Percentiles rank a stretch among this genome's conserved stretches.
Conservation (phyloP, 768 basidiomycete species). For the Boletellus emodensis region DNA sequence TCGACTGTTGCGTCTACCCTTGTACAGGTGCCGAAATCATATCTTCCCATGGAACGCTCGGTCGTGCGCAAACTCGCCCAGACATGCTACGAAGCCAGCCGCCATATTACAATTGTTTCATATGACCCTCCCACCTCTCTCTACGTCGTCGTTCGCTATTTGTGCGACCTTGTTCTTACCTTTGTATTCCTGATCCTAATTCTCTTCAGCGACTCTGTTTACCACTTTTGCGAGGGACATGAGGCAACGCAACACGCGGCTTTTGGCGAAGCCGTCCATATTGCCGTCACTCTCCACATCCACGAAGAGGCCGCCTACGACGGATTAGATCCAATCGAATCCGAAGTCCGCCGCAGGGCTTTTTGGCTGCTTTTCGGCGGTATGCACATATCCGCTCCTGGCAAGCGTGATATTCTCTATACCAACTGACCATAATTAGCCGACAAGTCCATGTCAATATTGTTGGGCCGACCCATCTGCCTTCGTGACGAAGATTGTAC, state of each 20-base stretch:
- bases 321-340: conserved; percentile 80
- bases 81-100: conserved; percentile 77
- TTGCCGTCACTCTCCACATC: conserved; percentile 77
- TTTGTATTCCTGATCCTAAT: conserved; percentile 5
- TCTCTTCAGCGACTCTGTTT: conserved; percentile 63
- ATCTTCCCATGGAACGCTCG: conserved; percentile 80
- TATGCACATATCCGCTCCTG: conserved; percentile 31
- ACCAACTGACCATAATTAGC: conserved; percentile 39
- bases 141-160: conserved; percentile 85
- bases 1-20: conserved; percentile 83
- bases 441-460: conserved; percentile 86
- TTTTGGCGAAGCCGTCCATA: conserved; percentile 82
- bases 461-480: conserved; percentile 80
- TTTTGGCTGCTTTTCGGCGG: conserved; percentile 92
- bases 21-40: conserved; percentile 84
- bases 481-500: conserved; percentile 90
- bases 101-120: conserved; percentile 73
- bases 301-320: conserved; percentile 85
- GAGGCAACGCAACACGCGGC: conserved; percentile 85
- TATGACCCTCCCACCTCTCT: conserved; percentile 83
- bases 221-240: conserved; percentile 86
- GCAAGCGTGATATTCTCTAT: not conserved
- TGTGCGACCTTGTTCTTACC: conserved; percentile 47
- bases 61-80: conserved; percentile 82
- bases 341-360: conserved; percentile 76